Evolutionary conservation across 1,139 yeast species (phyloP).

Genomic region (Diutina ranongensis): DNA sequence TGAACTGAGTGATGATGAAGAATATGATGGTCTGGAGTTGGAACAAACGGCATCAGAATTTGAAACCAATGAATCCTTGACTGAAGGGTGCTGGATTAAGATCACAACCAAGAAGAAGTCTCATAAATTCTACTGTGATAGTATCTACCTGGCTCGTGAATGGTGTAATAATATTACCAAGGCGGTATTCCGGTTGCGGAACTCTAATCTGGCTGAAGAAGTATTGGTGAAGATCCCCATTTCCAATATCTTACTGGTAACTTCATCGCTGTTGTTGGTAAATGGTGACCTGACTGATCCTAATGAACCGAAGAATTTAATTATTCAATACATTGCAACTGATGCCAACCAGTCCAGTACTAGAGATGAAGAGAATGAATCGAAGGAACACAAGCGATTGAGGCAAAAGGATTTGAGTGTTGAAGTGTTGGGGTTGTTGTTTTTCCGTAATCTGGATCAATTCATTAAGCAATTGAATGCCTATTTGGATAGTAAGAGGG

Average conservation of each 20-base stretch:
- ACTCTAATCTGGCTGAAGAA: conserved; percentile 58
- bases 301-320: not conserved
- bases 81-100: conserved; percentile 36
- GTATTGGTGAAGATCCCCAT: conserved; percentile 73
- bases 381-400: too few relatives aligned
- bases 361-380: too few relatives aligned
- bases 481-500: not conserved
- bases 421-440: not conserved
- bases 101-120: conserved; percentile 46
- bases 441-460: not conserved
- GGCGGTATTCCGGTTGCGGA: conserved; percentile 52
- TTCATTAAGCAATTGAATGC: not conserved
- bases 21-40: not conserved
- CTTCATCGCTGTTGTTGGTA: conserved; percentile 18
- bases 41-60: not conserved
- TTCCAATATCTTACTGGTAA: conserved; percentile 52
- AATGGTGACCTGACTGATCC: not conserved
- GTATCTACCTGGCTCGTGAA: conserved; percentile 55
- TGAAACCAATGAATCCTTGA: not conserved
- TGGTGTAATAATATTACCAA: conserved; percentile 75
- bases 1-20: not conserved
- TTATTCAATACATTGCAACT: not conserved
- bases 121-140: conserved; percentile 64
- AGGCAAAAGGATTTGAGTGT: not conserved
- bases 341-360: too few relatives aligned